Base-by-base conservation (phyloP, 352 stramenopile species). In the Elongisporangium undulatum region DNA sequence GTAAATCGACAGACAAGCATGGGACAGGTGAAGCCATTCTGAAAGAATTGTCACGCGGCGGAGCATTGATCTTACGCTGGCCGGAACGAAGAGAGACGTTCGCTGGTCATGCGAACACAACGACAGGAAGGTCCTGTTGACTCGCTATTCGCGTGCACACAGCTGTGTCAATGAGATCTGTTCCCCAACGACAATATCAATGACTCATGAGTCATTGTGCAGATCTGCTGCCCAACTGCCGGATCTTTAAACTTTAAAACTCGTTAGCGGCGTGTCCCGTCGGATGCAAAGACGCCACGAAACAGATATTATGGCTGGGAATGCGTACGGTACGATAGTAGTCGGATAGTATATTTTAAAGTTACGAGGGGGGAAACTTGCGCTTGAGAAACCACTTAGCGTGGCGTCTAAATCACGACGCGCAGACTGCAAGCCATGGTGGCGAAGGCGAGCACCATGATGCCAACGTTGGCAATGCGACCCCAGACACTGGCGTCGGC, bases 401-500 rank as follows among this genome's bases (percentile, higher is more conserved):
- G 34, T 10, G 13, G 34, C 34, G 26, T 59, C 62, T 68, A 71
- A 20, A 86, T 56, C 51, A 89, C 72, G 53, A 89, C 66, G 13
- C 56, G 67, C 38, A 89, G 68, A 51, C 77, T 89, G 56, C 76
- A 77, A 56, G 58, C 62, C 49, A 75, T 69, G 53, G 77, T 84
- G n/a, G 71, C 61, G 24, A 85, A 62, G 3, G 75, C 83, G 22
- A 90, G 20, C 24, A 72, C 50, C 48, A 77, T 53, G 56, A 90
- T 75, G 22, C 61, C 57, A 13, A 82, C 50, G 17, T 74, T 79
- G 12, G 70, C 75, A 13, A 74, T 19, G 50, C 74, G 77, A 58
- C 89, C 75, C 17, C 67, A 62, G 16, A 62, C 56, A 0, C 71
- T 73, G 21, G 77, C 79, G 21, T 90, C 80, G n/a, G 89, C 83